Evolutionary conservation across 805 yeast genomes (phyloP), one percentile per base, ranked within the genome.

Genomic region (Clavispora vitiphila): DNA sequence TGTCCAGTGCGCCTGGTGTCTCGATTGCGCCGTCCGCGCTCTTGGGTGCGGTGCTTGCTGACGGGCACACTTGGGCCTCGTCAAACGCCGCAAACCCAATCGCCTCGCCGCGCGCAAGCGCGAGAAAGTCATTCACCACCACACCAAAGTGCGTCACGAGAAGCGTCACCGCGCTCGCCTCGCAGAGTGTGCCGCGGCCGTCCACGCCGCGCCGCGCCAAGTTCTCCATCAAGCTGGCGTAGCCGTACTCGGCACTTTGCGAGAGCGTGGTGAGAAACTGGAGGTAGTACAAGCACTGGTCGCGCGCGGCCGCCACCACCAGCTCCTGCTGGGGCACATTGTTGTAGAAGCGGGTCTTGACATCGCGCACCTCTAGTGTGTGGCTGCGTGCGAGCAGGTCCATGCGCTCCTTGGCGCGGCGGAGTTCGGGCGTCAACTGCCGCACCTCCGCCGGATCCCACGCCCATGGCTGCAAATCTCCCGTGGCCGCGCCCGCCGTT

Each of bases 241-340:
- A 78, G 0, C 77, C 64, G 12, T 53, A 46, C 0, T 45, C 34
- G 2, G 57, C 49, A 32, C 57, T 43, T 20, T 42, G 18, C 44
- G 44, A 21, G 5, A 46, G 40, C 53, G 55, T 20, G 45, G 34
- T 26, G 19, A 58, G 54, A 8, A 84, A 69, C 32, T 66, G 58
- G 16, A 77, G 63, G 55, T 85, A 85, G 48, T 79, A 73, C 61
- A 71, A 69, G 3, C 81, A 79, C 61, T 85, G 93, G n/a, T 70
- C 44, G 51, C 73, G 72, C 2, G 85, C 72, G 5, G 74, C 65
- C 3, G 60, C 53, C 11, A 77, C 44, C 1, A 80, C 82, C 10
- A 77, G 69, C 1, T 58, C 51, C 47, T 78, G 83, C 0, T 49
- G 37, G 0, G 90, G 89, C 1, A 74, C 44, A 1, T 48, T 50